Evolutionary conservation across 768 basidiomycete genomes (phyloP).

Genomic region (Suillus placidus): DNA sequence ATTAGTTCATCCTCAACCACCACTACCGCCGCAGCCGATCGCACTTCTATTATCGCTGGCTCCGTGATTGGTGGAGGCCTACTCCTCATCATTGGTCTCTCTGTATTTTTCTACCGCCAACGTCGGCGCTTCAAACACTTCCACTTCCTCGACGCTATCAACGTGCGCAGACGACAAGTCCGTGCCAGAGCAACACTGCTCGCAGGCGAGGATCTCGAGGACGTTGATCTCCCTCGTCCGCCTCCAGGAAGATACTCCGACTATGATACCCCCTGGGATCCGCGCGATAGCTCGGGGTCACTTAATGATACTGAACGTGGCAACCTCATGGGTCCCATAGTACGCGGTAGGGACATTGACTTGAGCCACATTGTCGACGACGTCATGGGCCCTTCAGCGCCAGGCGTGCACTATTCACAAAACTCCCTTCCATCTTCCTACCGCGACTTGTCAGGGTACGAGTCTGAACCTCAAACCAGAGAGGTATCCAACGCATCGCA

Average conservation of each 20-base stretch:
- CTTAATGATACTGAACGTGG: constrained; percentile 17
- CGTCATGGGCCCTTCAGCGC: constrained; percentile 46
- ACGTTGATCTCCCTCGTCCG: constrained; percentile 13
- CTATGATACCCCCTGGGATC: constrained; percentile 28
- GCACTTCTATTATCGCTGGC: constrained; percentile 46
- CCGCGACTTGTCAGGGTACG: constrained; percentile 14
- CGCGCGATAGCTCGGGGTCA: constrained; percentile 1
- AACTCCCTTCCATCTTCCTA: constrained; percentile 28
- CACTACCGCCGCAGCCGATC: constrained; percentile 19
- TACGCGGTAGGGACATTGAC: constrained; percentile 22
- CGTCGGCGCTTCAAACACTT: constrained; percentile 40
- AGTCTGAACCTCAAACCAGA: constrained; percentile 21
- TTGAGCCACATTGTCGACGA: constrained; percentile 48
- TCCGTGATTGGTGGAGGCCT: constrained; percentile 41
- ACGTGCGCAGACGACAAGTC: constrained; percentile 22
- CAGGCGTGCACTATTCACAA: constrained; percentile 23
- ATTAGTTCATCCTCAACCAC: constrained; percentile 13
- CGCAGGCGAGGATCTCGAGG: constrained; percentile 28
- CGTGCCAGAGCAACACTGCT: constrained; percentile 26
- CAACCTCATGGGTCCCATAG: constrained; percentile 26
- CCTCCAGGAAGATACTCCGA: constrained; percentile 21
- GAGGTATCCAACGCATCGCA: constrained; percentile 24
- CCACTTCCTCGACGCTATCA: constrained; percentile 33
- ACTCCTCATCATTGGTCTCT: constrained; percentile 39
- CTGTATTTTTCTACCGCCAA: constrained; percentile 40